Percentiles rank a stretch among this genome's conserved stretches.
Evolutionary conservation across 164 flowering plant genomes (phyloP).

Genomic region (Annona squamosa): DNA sequence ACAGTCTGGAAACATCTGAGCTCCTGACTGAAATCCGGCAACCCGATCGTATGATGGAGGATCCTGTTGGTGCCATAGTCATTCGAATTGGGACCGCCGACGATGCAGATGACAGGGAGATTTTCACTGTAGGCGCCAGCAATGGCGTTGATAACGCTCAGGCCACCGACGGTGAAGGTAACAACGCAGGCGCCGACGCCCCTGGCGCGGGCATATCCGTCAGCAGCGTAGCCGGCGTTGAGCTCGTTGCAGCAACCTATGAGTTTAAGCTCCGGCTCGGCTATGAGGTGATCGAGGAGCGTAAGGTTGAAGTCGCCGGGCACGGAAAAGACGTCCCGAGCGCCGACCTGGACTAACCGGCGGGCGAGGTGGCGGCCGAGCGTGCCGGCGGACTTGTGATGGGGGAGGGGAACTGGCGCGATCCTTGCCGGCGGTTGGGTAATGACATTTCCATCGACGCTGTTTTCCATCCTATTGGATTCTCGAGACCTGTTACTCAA

Average conservation of each 20-base stretch:
- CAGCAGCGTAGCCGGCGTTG: slow-evolving; percentile 96
- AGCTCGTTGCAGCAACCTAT: slow-evolving; percentile 97
- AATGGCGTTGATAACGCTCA: slow-evolving; percentile 78
- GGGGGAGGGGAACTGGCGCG: background rate
- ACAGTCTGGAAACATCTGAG: slow-evolving; percentile 73
- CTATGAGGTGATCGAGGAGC: slow-evolving; percentile 70
- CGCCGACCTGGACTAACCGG: slow-evolving; percentile 73
- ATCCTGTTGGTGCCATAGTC: slow-evolving; percentile 80
- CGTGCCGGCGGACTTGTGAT: slow-evolving; percentile 32
- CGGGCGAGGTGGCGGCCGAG: slow-evolving; percentile 89
- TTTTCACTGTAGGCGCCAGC: slow-evolving; percentile 95
- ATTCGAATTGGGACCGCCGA: slow-evolving; percentile 86
- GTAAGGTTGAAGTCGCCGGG: slow-evolving; percentile 94
- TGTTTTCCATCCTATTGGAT: background rate
- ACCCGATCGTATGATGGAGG: slow-evolving; percentile 84
- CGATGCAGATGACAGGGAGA: slow-evolving; percentile 72
- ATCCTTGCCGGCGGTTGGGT: background rate
- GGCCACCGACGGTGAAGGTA: slow-evolving; percentile 94
- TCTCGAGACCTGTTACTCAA: background rate
- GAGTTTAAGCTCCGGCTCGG: slow-evolving; percentile 67
- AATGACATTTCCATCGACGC: background rate
- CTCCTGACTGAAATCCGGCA: slow-evolving; percentile 81
- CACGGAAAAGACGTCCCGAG: slow-evolving; percentile 75
- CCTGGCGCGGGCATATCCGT: slow-evolving; percentile 72
- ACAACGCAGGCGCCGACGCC: slow-evolving; percentile 97